A percentile compares a stretch with the other conserved stretches of the same genome.
Conservation (phyloP, 306 rosid species). For the Malus asiatica region DNA sequence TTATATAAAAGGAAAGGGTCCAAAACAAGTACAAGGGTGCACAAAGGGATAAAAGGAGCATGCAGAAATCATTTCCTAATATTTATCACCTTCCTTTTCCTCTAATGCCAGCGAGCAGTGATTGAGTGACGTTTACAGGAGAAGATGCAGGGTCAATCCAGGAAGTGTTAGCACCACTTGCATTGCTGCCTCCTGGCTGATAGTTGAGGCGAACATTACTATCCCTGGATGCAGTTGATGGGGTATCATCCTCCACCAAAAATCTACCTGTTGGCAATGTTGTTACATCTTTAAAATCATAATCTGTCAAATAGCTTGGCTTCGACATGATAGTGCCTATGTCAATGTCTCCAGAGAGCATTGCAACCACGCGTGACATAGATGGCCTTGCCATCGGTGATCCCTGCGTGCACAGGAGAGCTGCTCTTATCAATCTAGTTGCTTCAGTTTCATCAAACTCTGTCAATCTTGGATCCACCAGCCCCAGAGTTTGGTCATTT, state of each 20-base stretch:
- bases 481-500: conserved; percentile 1
- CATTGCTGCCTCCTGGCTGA: not conserved
- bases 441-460: conserved; percentile 13
- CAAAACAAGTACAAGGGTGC: not conserved
- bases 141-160: not conserved
- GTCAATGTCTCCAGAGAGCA: conserved; percentile 17
- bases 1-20: too few species aligned
- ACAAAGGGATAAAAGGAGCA: too few species aligned
- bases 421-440: conserved; percentile 7
- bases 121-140: not conserved
- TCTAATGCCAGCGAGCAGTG: not conserved
- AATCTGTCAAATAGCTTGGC: conserved; percentile 27
- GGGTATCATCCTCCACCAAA: not conserved
- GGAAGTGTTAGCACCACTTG: not conserved
- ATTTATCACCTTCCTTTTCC: conserved; percentile 14
- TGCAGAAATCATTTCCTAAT: rapidly evolving
- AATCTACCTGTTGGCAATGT: not conserved
- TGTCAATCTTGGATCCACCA: conserved; percentile 10
- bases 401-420: conserved; percentile 23
- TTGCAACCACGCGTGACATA: conserved; percentile 27
- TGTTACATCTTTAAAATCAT: conserved; percentile 13
- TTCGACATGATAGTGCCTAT: not conserved
- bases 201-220: not conserved
- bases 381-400: conserved; percentile 11
- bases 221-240: not conserved